Conservation (phyloP, 495 filamentous ascomycete genomes). For the Eremomyces bilateralis region DNA sequence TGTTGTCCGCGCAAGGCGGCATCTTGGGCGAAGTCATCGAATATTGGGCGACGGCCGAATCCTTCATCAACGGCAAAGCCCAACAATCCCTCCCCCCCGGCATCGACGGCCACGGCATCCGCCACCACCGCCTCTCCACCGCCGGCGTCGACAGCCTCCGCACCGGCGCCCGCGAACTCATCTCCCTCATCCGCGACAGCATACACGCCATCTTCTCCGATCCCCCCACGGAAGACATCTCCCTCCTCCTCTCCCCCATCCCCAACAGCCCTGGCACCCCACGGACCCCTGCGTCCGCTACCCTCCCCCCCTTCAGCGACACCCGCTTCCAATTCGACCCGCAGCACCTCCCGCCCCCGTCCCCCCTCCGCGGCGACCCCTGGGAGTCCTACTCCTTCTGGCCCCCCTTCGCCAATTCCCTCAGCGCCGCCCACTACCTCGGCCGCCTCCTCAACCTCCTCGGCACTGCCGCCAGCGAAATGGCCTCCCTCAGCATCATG, state of each 20-base stretch:
- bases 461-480: conserved; percentile 66
- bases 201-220: conserved; percentile 70
- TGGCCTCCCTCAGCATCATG: conserved; percentile 50
- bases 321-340: conserved; percentile 60
- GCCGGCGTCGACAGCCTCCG: conserved; percentile 51
- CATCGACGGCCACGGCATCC: conserved; percentile 60
- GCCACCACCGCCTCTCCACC: conserved; percentile 62
- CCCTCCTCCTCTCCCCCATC: conserved; percentile 58
- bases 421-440: conserved; percentile 74
- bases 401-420: conserved; percentile 76
- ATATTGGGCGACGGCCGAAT: conserved; percentile 82
- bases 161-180: conserved; percentile 55
- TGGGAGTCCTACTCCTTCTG: conserved; percentile 96
- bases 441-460: conserved; percentile 57
- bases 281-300: conserved; percentile 30
- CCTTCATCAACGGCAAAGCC: conserved; percentile 70
- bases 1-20: conserved; percentile 51
- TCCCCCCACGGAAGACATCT: conserved; percentile 74
- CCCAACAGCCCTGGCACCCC: conserved; percentile 53
- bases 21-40: conserved; percentile 74
- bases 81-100: conserved; percentile 65
- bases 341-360: conserved; percentile 54
- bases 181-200: conserved; percentile 59
- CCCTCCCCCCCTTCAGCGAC: conserved; percentile 29
- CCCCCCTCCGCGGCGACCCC: conserved; percentile 49